These are phyloP conservation scores for Aspergillus tanneri DNA, from an alignment of 2,329 filamentous ascomycete genomes.

Conservation along the genomic window DNA sequence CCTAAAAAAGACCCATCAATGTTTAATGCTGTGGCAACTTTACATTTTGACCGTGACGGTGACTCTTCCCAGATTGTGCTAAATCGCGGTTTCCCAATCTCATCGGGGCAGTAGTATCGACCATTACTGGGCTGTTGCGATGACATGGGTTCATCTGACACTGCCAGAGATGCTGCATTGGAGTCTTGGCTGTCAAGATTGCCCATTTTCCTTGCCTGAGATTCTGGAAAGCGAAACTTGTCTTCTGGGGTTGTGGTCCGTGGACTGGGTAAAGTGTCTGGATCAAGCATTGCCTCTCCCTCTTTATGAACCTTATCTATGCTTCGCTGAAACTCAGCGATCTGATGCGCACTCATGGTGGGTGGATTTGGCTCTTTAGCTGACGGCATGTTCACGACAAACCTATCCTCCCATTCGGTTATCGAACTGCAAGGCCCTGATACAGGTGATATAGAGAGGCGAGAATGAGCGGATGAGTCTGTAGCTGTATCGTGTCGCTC, in stretches of 20 bases:
- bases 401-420: conserved; percentile 42
- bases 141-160: conserved; percentile 10
- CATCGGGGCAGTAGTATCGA: conserved; percentile 41
- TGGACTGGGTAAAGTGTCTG: conserved; percentile 34
- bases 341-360: conserved; percentile 41
- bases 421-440: conserved; percentile 32
- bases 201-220: conserved; percentile 15
- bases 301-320: conserved; percentile 34
- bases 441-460: conserved; percentile 31
- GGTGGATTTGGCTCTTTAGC: conserved; percentile 44
- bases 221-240: conserved; percentile 29
- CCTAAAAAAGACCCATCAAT: conserved; percentile 43
- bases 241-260: conserved; percentile 30
- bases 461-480: conserved; percentile 29
- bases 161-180: conserved; percentile 3
- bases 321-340: conserved; percentile 40
- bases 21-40: conserved; percentile 19
- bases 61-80: conserved; percentile 39
- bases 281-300: conserved; percentile 32
- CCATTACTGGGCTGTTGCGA: conserved; percentile 8
- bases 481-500: conserved; percentile 21
- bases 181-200: conserved; percentile 24
- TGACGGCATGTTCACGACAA: conserved; percentile 46
- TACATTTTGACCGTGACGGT: conserved; percentile 24
- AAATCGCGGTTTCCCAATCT: conserved; percentile 38